These are phyloP conservation scores for Colletotrichum shisoi DNA, from an alignment of 2,329 filamentous ascomycete genomes.

Conservation along the genomic window DNA sequence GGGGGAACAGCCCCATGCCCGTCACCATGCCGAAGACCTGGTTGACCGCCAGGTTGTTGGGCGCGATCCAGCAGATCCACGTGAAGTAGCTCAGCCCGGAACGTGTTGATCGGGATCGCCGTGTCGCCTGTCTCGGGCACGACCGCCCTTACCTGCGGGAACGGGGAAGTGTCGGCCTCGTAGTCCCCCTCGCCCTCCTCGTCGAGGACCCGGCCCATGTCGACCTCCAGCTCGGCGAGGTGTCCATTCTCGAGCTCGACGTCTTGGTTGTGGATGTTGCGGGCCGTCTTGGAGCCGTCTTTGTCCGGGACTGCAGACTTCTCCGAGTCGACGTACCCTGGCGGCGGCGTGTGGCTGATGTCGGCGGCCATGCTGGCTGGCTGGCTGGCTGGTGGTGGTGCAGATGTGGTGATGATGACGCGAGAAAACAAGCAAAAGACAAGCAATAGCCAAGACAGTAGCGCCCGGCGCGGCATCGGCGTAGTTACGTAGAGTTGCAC, in stretches of 20 bases:
- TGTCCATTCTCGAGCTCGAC: constrained; percentile 35
- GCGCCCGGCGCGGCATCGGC: constrained; percentile 36
- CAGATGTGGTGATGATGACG: neutral
- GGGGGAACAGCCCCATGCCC: constrained; percentile 51
- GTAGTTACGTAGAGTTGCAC: constrained; percentile 8
- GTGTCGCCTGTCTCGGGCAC: constrained; percentile 52
- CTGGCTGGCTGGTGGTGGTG: too few species aligned
- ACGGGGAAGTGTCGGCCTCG: constrained; percentile 45
- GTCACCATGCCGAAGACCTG: constrained; percentile 59
- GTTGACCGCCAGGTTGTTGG: constrained; percentile 56
- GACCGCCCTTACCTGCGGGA: constrained; percentile 51
- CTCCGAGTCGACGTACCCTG: constrained; percentile 13
- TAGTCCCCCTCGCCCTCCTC: constrained; percentile 27
- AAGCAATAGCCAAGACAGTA: constrained; percentile 30
- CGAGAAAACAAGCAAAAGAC: constrained; percentile 2
- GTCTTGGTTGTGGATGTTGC: constrained; percentile 22
- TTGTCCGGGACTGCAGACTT: constrained; percentile 16
- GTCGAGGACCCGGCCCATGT: constrained; percentile 25
- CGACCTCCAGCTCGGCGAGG: constrained; percentile 33
- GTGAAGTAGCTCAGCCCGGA: constrained; percentile 54
- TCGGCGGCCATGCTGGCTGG: constrained; percentile 28
- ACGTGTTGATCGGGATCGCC: constrained; percentile 46
- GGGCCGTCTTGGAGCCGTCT: constrained; percentile 22
- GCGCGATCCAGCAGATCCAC: constrained; percentile 59
- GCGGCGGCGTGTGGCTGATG: constrained; percentile 27